Evolutionary conservation across 768 basidiomycete genomes (phyloP), one percentile per base, ranked within the genome.

Genomic region (Phylloporus sp.): DNA sequence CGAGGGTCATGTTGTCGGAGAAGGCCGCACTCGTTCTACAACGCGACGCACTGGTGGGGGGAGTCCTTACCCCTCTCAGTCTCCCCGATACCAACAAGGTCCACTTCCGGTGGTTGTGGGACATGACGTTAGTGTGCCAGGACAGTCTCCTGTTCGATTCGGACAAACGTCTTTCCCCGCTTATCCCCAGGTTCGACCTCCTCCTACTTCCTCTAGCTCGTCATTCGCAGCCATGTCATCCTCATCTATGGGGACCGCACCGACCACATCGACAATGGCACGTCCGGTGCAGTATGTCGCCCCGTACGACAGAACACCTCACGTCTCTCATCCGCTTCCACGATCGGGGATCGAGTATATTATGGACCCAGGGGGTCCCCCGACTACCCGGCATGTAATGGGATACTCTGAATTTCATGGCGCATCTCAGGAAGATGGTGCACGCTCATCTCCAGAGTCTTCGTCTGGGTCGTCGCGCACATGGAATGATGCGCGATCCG

Each of bases 1-100:
- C 7, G 61, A 60, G 29, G 66, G 69, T 14, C 67, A 74, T 41
- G 47, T 64, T 18, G 72, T 69, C 15, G 69, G 68, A 5, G 64
- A 65, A 39, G 61, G 62, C 20, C 61, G 65, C n/a, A 38, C 58
- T 18, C 61, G 66, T n/a, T 46, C 63, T 13, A n/a, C 42, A 7
- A 38, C 56, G 17, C 57, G 62, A 35, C 59, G 55, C 13, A 14
- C 43, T 29, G 63, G 47, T 27, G 58, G 38, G 26, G 61, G 54
- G 8, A 55, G 48, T 43, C 70, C 66, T 3, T 66, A 66, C 41
- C 60, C 62, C 14, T 56, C 62, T 13, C 56, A 66, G 6, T 61
- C 64, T 8, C 64, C 65, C 18, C 57, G 59, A 15, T 57, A 63
- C 35, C 58, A 49, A 5, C 63, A 65, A 33, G 50, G 27, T 6